Evolutionary conservation across 495 filamentous ascomycete species (phyloP), one percentile per base, ranked within the genome.

Genomic region (Annulohypoxylon stygium): DNA sequence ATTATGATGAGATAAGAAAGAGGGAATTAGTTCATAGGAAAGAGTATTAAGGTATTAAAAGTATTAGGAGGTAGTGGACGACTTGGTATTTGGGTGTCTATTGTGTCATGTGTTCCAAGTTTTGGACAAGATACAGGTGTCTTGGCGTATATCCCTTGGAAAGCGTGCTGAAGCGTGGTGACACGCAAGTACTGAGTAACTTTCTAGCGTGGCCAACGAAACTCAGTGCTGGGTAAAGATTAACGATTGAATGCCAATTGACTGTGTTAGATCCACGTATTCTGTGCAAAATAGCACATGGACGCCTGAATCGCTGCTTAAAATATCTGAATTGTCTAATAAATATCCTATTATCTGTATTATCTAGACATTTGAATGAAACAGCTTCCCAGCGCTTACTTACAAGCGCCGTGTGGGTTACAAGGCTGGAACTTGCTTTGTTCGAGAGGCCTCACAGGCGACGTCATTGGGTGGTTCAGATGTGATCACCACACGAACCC

Each of bases 341-440:
- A n/a, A 47, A 47, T 25, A 57, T n/a, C 55, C 45, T 59, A 60
- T 41, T 26, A 23, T 59, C 57, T 67, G 39, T 48, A 23, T 45
- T 47, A 34, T 26, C 14, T 25, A 45, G 14, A 25, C 30, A 62
- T 36, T 37, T 53, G 43, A 67, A 48, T 41, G n/a, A 64, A 61
- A 50, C 26, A 61, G 41, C 57, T 68, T 61, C 4, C 12, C 25
- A 61, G 73, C 73, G 73, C 73, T 75, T 75, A 75, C 36, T 63
- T 37, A 63, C 69, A 72, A 75, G 73, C 68, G 73, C 73, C 67
- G 64, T 72, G 48, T 75, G 73, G 73, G 73, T 71, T 69, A 37
- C 69, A 69, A 69, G 68, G 45, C 60, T 75, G 59, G 67, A 61
- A 70, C 51, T 59, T 65, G 53, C 34, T 57, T 26, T 34, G 58